Conservation (phyloP, 495 filamentous ascomycete genomes). For the Rusavskia elegans region DNA sequence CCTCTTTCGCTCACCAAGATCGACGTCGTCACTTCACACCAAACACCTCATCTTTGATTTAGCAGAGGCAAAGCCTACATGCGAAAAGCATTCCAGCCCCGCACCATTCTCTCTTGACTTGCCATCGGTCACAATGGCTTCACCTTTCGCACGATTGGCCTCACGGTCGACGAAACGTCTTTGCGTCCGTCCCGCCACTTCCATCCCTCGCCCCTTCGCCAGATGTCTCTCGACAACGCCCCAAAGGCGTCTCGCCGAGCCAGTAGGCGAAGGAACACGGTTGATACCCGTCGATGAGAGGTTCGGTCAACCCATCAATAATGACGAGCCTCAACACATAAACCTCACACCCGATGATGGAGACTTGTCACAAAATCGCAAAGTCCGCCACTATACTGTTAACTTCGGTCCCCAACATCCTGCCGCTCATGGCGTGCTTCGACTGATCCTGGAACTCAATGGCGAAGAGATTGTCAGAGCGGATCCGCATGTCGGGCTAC, state of each 20-base stretch:
- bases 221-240: conserved; percentile 50
- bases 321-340: conserved; percentile 23
- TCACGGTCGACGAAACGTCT: conserved; percentile 49
- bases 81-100: not conserved
- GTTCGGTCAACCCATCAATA: conserved; percentile 36
- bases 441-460: conserved; percentile 92
- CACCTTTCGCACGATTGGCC: conserved; percentile 46
- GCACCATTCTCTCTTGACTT: not conserved
- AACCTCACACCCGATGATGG: conserved; percentile 31
- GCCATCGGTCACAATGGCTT: conserved; percentile 40
- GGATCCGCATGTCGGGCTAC: conserved; percentile 91
- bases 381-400: conserved; percentile 97
- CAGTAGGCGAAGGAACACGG: conserved; percentile 41
- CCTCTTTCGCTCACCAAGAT: conserved; percentile 1
- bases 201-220: conserved; percentile 17
- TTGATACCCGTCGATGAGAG: conserved; percentile 42
- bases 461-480: conserved; percentile 94
- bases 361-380: conserved; percentile 47
- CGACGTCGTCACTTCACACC: conserved; percentile 1
- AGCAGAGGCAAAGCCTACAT: not conserved
- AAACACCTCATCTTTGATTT: not conserved
- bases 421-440: conserved; percentile 94
- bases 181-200: conserved; percentile 35
- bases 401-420: conserved; percentile 99
- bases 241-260: conserved; percentile 32